These are phyloP conservation scores for Jatropha curcas DNA, from an alignment of 345 rosid species.

Conservation along the genomic window DNA sequence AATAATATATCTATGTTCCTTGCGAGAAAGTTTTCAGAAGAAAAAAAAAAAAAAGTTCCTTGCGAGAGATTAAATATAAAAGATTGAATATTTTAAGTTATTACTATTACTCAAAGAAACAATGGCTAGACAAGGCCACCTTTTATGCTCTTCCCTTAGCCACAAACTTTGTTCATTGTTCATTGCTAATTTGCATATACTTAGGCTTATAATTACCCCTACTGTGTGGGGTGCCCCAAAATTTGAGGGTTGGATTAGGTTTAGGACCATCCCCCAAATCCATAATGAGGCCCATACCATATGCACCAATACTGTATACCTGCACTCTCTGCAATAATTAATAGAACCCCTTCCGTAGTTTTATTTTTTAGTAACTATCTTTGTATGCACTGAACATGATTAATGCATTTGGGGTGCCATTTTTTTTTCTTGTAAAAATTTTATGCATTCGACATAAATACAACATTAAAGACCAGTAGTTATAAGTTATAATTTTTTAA, in stretches of 20 bases:
- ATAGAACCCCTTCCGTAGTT: not conserved
- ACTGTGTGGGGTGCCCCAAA: not conserved
- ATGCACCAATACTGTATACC: not conserved
- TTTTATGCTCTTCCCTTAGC: not conserved
- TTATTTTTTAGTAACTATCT: not conserved
- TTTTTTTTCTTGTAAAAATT: too few species aligned
- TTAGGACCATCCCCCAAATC: not conserved
- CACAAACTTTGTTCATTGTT: not conserved
- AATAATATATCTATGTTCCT: not conserved
- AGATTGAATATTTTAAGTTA: constrained; percentile 13
- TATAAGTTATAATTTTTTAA: too few species aligned
- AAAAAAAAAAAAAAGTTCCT: not conserved
- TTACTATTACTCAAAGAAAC: not conserved
- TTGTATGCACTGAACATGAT: too few species aligned
- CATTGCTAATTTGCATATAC: too few species aligned
- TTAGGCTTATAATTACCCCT: too few species aligned
- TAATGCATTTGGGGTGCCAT: too few species aligned
- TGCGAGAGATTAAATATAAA: constrained; percentile 2
- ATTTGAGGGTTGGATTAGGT: not conserved
- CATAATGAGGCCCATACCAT: not conserved
- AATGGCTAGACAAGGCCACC: constrained; percentile 6
- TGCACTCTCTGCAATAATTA: not conserved
- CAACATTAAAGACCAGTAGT: too few species aligned
- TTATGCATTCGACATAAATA: too few species aligned
- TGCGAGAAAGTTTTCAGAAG: too few species aligned